Base-by-base conservation (phyloP, 805 yeast genomes). In the Yamadazyma scolyti region DNA sequence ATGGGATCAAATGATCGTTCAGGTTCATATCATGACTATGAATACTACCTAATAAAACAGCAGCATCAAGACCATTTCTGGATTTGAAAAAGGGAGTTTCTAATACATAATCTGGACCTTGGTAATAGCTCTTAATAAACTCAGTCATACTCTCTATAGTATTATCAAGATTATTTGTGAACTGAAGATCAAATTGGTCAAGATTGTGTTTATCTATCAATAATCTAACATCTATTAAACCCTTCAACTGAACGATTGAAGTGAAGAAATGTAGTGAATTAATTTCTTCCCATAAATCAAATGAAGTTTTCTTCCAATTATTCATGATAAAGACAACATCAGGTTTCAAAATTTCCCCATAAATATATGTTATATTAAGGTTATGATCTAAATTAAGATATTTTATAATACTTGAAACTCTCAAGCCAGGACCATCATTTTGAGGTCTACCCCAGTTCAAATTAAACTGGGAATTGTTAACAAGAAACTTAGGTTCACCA, bases 361-460 rank as follows among this genome's bases (percentile, higher is more conserved):
- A 82, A 16, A 81, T 51, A 27, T 59, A 62, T n/a, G 56, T 44
- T 16, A 39, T 31, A 34, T 44, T 36, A 21, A 42, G 33, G 8
- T 33, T 31, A 11, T 41, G 38, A 2, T 31, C 27, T 24, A 70
- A 44, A 14, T 61, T 56, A 37, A 84, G 44, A 50, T 75, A 84
- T 39, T 71, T 71, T 22, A 74, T 54, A 14, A 80, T 67, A 2
- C 95, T 71, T 34, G 81, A 69, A 8, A 79, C 70, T 46, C 97
- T 70, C 35, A 90, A 65, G 1, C 94, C 89, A 1, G 97, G 96
- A 0, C 97, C 97, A 54, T 90, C 97, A 37, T 87, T 73, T 58
- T 90, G 97, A 1, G 97, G 97, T 44, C 97, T 68, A 2, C 97
- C 97, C 97, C 97, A 90, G 20, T 63, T 53, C 2, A 62, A 79